Conservation (phyloP, 495 filamentous ascomycete species). For the Emericellopsis terricola region DNA sequence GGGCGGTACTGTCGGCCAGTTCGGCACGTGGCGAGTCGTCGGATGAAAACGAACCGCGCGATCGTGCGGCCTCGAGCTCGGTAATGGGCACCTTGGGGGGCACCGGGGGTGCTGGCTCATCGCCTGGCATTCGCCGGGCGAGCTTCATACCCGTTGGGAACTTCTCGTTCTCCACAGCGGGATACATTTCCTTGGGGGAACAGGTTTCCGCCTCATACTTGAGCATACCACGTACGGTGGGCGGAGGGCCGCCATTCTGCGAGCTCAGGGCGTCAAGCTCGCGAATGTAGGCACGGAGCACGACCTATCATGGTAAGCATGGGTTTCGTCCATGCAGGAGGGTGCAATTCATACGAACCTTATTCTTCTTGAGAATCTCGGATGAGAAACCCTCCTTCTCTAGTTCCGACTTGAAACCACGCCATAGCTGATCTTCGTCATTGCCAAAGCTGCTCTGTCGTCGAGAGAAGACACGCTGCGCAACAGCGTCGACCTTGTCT, state of each 20-base stretch:
- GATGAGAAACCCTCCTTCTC: slow-evolving; percentile 31
- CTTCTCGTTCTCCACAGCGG: slow-evolving; percentile 20
- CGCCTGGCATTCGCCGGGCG: slow-evolving; percentile 13
- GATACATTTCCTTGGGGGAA: slow-evolving; percentile 6
- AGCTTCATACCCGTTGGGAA: slow-evolving; percentile 20
- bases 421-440: slow-evolving; percentile 28
- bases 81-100: slow-evolving; percentile 3
- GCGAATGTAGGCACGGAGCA: slow-evolving; percentile 34
- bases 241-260: slow-evolving; percentile 14
- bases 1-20: slow-evolving; percentile 6
- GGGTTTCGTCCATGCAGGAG: neutral
- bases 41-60: slow-evolving; percentile 4
- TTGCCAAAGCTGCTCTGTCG: slow-evolving; percentile 18
- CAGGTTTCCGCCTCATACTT: slow-evolving; percentile 7
- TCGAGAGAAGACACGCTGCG: slow-evolving; percentile 21
- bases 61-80: slow-evolving; percentile 4
- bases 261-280: slow-evolving; percentile 25
- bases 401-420: slow-evolving; percentile 31
- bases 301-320: slow-evolving; percentile 17
- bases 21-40: neutral
- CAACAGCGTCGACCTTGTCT: slow-evolving; percentile 32
- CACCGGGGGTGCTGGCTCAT: slow-evolving; percentile 1
- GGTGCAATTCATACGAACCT: slow-evolving; percentile 15
- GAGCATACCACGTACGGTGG: slow-evolving; percentile 22
- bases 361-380: slow-evolving; percentile 29